Evolutionary conservation across 2,329 filamentous ascomycete genomes (phyloP), one percentile per base, ranked within the genome.

Genomic region (Sordariomycetes sp.): DNA sequence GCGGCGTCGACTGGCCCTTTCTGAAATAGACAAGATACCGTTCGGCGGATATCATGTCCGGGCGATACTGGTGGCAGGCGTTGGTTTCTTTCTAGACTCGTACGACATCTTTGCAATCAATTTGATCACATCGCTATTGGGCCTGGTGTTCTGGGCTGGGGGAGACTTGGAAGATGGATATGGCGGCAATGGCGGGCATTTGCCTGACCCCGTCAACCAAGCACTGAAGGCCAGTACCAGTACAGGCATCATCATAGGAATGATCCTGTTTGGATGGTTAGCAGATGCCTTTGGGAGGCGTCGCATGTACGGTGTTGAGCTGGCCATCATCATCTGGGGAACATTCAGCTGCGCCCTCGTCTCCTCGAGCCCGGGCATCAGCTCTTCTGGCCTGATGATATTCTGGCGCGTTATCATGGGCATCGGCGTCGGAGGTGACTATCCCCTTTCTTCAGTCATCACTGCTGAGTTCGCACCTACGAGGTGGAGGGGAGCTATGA

Each of bases 381-480:
- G 67, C 30, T 66, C 72, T 38, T 71, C 71, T 9, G 75, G 72
- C 4, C 50, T 79, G 28, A 50, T 87, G 47, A 73, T 83, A 35
- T 86, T 86, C 58, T 86, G 82, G 81, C 73, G 82, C 52, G 72
- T 85, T 1, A 61, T 86, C 35, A 84, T 86, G 80, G 82, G 82
- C 23, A 68, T 86, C 39, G 82, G 82, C 20, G 85, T 87, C 33
- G 83, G 85, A 43, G 85, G 84, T 40, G 85, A 92, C 50, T 92
- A 92, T 53, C 86, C 86, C 3, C 64, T 92, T 6, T 82, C 75
- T 30, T 80, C 81, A 0, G 81, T 92, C 34, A 88, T 88, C 43
- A 90, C 83, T 5, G 82, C 84, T 9, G 85, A 92, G 68, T 90
- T 90, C 51, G 82, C 84, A 8, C 86, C 82, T 3, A 90, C 84